Evolutionary conservation across 2,329 filamentous ascomycete species (phyloP), one percentile per base, ranked within the genome.

Genomic region (Tolypocladium sp.): DNA sequence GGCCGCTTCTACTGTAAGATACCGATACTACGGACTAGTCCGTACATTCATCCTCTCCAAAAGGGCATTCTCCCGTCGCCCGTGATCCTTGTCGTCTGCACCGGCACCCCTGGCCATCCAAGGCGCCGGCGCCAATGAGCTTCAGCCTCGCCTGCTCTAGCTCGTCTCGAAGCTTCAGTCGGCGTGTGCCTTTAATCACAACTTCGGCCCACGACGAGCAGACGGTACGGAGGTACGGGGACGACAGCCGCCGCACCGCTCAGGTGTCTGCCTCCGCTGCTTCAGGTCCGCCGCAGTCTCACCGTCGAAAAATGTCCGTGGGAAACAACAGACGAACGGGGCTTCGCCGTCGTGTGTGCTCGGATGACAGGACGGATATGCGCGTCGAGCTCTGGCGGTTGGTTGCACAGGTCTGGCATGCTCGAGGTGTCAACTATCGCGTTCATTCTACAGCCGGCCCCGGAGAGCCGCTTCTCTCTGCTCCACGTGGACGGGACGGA

Each of bases 121-220:
- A 12, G 56, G 17, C 37, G 37, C 51, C 57, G 51, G 52, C 59
- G 60, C 65, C 63, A 65, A 67, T 69, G 59, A 30, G 53, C 64
- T 61, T 58, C 56, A 10, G 40, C 63, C 55, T 58, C 60, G 59
- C 55, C 58, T 56, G 60, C 60, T 58, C 61, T 68, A 67, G 66
- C 63, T 63, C 60, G 62, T 68, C 68, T 70, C 62, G 63, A 27
- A 60, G 57, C 63, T 60, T 65, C 61, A 63, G 63, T 61, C 57
- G 59, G 58, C 62, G 63, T 62, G 64, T 61, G 62, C 68, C 67
- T 68, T 68, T 69, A 65, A 69, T 62, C 61, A 60, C 56, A 58
- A 27, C 55, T 44, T 42, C 20, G 55, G 55, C 55, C 35, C 22
- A 20, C 40, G 27, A 25, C 40, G 52, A 55, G 33, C 9, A 20